Evolutionary conservation across 495 filamentous ascomycete genomes (phyloP), one percentile per base, ranked within the genome.

Genomic region (Podospora anserina): DNA sequence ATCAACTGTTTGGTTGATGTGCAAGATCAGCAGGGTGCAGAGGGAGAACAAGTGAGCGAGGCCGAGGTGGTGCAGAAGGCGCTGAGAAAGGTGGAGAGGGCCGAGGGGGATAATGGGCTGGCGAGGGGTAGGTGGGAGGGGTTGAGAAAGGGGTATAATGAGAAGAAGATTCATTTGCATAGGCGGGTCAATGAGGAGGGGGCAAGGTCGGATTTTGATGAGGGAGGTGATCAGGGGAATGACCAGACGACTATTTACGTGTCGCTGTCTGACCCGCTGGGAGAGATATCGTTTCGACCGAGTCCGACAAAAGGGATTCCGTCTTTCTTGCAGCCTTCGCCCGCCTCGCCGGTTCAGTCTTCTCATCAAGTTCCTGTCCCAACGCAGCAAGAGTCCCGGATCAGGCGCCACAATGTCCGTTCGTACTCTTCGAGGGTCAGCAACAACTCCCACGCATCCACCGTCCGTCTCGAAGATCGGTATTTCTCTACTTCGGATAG

Each of bases 241-340:
- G 65, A 66, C 6, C 44, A 72, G 5, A 70, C 75, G 5, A 16
- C 15, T 49, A 72, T 82, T 18, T 83, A 80, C 66, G 75, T 83
- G 0, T 81, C 78, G 16, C 76, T 83, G 30, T 32, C 72, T 19
- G 78, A 84, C 65, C 82, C 82, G 2, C 26, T 83, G 7, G 75
- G 75, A 11, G 65, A 72, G 34, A 62, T 26, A 32, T 20, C 77
- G 7, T 85, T 85, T 64, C 77, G 68, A 64, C 80, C 81, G 1
- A 77, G 79, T 18, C 76, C 76, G 58, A 80, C 80, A 15, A 85
- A 84, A 65, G 77, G 80, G 7, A 77, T 84, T n/a, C 81, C 82
- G 6, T 69, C 67, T 26, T 84, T 62, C 26, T 15, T 62, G 4
- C 39, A 49, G 39, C 39, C 39, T 49, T 49, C 15, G 5, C 9